Evolutionary conservation across 805 yeast genomes (phyloP), one percentile per base, ranked within the genome.

Genomic region (Metschnikowia orientalis): DNA sequence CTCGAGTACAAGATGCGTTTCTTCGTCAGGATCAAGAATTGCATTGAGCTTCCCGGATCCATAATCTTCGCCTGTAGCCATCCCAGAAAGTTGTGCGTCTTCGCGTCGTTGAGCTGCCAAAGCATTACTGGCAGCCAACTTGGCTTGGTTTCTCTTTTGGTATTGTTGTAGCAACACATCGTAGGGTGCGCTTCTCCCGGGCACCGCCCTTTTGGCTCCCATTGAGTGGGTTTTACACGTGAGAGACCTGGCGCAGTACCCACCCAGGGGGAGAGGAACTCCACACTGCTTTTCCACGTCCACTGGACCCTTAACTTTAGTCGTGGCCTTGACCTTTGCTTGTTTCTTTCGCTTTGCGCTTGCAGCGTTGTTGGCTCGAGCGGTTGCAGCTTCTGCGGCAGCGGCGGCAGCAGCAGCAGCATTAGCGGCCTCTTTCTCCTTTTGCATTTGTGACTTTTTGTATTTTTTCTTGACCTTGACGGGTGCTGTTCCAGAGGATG

Each of bases 171-270:
- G 66, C 33, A 92, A 65, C 18, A 77, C 79, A 56, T 92, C 98
- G 60, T 88, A 92, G 1, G 96, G 88, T 6, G 92, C 89, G 21
- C 95, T 79, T 48, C 98, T 73, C 8, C 98, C 98, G 11, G 77
- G 79, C 13, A 92, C 98, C 1, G 95, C 89, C 48, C 98, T 75
- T 51, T 92, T 92, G 17, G 97, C 95, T 20, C 97, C 97, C 96
- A 92, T 89, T 1, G 97, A 86, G 59, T 92, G 98, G 0, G 97
- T 88, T 55, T 92, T 92, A 70, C 98, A 92, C 0, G 98, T 92
- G 40, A 92, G 67, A 0, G 97, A 88, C 31, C 98, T 72, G 4
- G 97, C 97, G 68, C 98, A 92, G 47, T 79, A 81, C 0, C 94
- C 95, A n/a, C 97, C 97, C 44, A 81, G 83, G 0, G 95, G 88